Percentiles rank a stretch among this genome's conserved stretches.
These are phyloP conservation scores for Suhomyces prunicola DNA, from an alignment of 805 yeast species.

Conservation along the genomic window DNA sequence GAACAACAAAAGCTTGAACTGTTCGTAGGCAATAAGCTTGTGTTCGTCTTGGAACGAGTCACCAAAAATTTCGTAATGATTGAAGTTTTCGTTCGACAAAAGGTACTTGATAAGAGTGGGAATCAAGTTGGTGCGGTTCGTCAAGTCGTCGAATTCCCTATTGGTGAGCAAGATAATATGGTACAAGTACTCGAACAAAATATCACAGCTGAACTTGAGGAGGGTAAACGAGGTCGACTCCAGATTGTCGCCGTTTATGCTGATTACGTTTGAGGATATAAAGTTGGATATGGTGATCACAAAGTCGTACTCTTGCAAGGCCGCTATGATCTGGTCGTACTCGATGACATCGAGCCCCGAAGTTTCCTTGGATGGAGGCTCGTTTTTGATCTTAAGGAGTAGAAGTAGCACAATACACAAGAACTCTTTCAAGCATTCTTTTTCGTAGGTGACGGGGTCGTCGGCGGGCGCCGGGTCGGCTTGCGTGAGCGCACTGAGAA, in stretches of 20 bases:
- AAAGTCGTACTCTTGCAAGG: constrained; percentile 59
- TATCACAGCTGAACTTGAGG: constrained; percentile 38
- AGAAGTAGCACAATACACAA: constrained; percentile 32
- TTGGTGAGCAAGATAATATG: constrained; percentile 33
- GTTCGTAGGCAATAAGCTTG: constrained; percentile 54
- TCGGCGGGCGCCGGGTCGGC: constrained; percentile 7
- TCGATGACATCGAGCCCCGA: constrained; percentile 15
- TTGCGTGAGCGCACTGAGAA: constrained; percentile 26
- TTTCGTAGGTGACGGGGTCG: constrained; percentile 11
- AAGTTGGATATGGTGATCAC: constrained; percentile 38
- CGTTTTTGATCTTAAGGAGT: constrained; percentile 30
- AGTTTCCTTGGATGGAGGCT: constrained; percentile 5
- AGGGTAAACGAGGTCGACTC: constrained; percentile 25
- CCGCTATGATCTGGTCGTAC: constrained; percentile 18
- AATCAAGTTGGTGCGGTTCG: constrained; percentile 25
- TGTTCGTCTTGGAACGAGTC: constrained; percentile 49
- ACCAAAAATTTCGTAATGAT: constrained; percentile 31
- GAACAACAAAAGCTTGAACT: constrained; percentile 67
- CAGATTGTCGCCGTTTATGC: constrained; percentile 12
- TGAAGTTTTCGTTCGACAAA: constrained; percentile 31
- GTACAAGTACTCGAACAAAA: constrained; percentile 40
- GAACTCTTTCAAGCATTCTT: constrained; percentile 30
- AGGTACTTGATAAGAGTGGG: constrained; percentile 28
- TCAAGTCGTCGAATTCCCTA: constrained; percentile 29
- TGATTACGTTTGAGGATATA: constrained; percentile 24